Evolutionary conservation across 768 basidiomycete species (phyloP), one percentile per base, ranked within the genome.

Genomic region (Boletus vinaceobasis): DNA sequence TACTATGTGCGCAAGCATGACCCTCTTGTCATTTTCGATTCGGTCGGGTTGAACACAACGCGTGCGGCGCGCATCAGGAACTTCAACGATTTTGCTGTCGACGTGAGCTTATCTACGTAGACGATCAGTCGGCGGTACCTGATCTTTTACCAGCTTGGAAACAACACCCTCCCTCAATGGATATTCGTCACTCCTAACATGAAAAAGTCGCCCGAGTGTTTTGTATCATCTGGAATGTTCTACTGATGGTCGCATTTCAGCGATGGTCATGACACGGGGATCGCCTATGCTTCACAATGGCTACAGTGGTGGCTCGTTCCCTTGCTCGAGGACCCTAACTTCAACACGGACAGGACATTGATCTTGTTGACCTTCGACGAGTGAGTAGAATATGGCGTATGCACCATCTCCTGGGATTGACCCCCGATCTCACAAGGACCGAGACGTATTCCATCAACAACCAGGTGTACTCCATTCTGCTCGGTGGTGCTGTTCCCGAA

Each of bases 131-230:
- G 10, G 6, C n/a, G 1, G 31, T 29, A 21, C 9, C 36, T 45
- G 27, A 43, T 40, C 19, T 48, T n/a, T 32, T 2, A 32, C 8
- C 27, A 67, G 66, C 54, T 68, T 49, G 84, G 84, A 1, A 84
- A 84, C 21, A 85, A 86, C 66, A 71, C 81, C 42, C 58, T 52
- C 19, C 40, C 10, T 35, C 36, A n/a, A 23, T 23, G 82, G 80
- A 56, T 75, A 17, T 85, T 80, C 60, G 75, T 85, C 50, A 84
- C 85, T 1, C 85, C 85, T 23, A 85, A 86, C 66, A 71, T 82
- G 38, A 59, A 51, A 57, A 53, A 66, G 65, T 66, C 31, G 17
- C 5, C 17, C 27, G 23, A 9, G 44, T 43, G 38, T 26, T 27
- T 38, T 19, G 26, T 43, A 13, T 33, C 35, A 23, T n/a, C 33